Evolutionary conservation across 2,329 filamentous ascomycete species (phyloP).

Genomic region (Aspergillus felis): DNA sequence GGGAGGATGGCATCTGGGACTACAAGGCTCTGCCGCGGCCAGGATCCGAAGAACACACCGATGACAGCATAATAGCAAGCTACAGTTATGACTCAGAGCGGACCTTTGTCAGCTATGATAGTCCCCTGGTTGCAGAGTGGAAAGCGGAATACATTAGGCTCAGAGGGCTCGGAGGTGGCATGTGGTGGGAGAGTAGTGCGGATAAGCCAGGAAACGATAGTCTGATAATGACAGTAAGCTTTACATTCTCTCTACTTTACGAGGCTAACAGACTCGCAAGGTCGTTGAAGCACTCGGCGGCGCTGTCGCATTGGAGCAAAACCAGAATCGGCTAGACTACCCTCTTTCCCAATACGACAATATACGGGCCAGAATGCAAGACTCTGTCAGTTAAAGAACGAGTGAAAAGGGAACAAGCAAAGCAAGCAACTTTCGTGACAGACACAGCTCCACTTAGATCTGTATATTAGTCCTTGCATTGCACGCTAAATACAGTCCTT

Average conservation of each 20-base stretch:
- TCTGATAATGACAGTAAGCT: conserved; percentile 58
- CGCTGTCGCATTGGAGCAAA: conserved; percentile 39
- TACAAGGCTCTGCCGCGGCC: conserved; percentile 76
- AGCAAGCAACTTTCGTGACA: too few relatives aligned
- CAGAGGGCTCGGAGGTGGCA: conserved; percentile 72
- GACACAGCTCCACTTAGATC: too few relatives aligned
- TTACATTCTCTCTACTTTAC: background rate
- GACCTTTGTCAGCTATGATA: conserved; percentile 74
- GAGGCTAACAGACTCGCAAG: background rate
- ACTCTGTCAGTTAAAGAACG: too few relatives aligned
- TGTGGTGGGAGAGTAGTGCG: conserved; percentile 92
- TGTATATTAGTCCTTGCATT: too few relatives aligned
- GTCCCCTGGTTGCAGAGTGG: conserved; percentile 57
- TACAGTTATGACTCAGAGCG: conserved; percentile 65
- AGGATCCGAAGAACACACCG: conserved; percentile 58
- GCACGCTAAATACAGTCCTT: too few relatives aligned
- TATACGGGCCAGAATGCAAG: background rate
- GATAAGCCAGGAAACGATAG: conserved; percentile 50
- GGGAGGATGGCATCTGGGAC: conserved; percentile 83
- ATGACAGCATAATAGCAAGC: conserved; percentile 60
- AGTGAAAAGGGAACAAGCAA: too few relatives aligned
- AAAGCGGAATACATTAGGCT: conserved; percentile 71
- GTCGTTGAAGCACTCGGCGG: conserved; percentile 31
- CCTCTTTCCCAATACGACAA: conserved; percentile 54
- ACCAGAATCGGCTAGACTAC: conserved; percentile 48